phyloP scores from a whole-genome alignment of 495 filamentous ascomycete species.

The Podospora fimiseda region DNA sequence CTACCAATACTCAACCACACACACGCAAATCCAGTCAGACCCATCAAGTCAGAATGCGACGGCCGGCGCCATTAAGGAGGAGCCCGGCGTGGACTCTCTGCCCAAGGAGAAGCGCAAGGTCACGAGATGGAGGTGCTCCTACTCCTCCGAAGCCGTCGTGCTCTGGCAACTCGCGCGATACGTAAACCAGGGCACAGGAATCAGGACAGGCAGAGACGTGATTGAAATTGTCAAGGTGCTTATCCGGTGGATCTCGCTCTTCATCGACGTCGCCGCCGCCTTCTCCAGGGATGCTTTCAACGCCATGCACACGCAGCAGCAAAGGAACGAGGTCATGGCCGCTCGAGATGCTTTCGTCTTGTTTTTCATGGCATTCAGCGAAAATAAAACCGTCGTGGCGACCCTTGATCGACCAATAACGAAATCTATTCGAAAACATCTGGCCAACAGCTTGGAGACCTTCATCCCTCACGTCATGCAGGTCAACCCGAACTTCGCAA shows the following conservation, averaged over 20 bases:
- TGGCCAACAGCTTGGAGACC: constrained; percentile 42
- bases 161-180: constrained; percentile 47
- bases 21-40: constrained; percentile 20
- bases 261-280: constrained; percentile 34
- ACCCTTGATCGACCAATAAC: constrained; percentile 34
- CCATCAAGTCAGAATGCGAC: background rate
- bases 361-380: constrained; percentile 41
- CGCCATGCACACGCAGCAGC: constrained; percentile 34
- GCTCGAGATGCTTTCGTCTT: constrained; percentile 50
- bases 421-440: constrained; percentile 37
- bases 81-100: constrained; percentile 9
- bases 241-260: constrained; percentile 40
- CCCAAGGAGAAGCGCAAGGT: constrained; percentile 13
- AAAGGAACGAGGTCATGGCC: constrained; percentile 41
- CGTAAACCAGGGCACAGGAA: constrained; percentile 34
- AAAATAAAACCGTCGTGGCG: constrained; percentile 42
- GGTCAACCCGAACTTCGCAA: constrained; percentile 42
- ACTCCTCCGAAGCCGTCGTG: constrained; percentile 42
- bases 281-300: constrained; percentile 35
- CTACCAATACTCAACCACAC: constrained; percentile 52
- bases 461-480: constrained; percentile 51
- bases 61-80: constrained; percentile 21
- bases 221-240: constrained; percentile 30
- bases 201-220: constrained; percentile 29
- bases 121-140: constrained; percentile 44